Evolutionary conservation across 306 rosid genomes (phyloP).

Genomic region (Ceratonia siliqua): DNA sequence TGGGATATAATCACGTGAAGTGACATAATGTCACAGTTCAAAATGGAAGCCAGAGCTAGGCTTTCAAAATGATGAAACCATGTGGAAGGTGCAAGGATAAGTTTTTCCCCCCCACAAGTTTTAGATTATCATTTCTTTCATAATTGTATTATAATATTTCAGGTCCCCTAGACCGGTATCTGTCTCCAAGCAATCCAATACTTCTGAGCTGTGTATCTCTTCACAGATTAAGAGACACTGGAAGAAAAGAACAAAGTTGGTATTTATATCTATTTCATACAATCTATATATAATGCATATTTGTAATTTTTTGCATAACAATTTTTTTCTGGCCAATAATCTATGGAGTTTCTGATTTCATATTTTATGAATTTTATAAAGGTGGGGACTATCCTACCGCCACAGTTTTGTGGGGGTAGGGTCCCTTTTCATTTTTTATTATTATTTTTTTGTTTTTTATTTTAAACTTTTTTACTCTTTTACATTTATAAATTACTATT

Average conservation of each 20-base stretch:
- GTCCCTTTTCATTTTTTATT: too few relatives aligned
- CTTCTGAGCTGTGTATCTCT: conserved; percentile 48
- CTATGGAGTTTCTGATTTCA: conserved; percentile 11
- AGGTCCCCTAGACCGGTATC: conserved; percentile 58
- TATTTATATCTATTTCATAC: conserved; percentile 43
- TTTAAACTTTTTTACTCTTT: too few relatives aligned
- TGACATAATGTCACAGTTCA: conserved; percentile 10
- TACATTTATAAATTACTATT: too few relatives aligned
- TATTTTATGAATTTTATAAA: conserved; percentile 25
- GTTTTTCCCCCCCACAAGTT: conserved; percentile 18
- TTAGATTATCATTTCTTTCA: background rate
- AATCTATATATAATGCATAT: conserved; percentile 3
- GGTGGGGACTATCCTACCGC: too few relatives aligned
- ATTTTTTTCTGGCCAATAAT: conserved; percentile 25
- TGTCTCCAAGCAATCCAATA: conserved; percentile 49
- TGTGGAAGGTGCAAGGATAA: conserved; percentile 14
- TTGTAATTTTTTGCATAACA: conserved; percentile 13
- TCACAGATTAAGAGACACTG: conserved; percentile 54
- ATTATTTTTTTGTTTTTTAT: too few relatives aligned
- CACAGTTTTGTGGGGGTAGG: too few relatives aligned
- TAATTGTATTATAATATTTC: conserved; percentile 38
- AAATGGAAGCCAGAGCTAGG: background rate
- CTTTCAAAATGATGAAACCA: conserved; percentile 17
- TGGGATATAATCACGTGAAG: background rate
- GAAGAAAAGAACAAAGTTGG: conserved; percentile 80